A percentile compares a stretch with the other conserved stretches of the same genome.
phyloP scores from a whole-genome alignment of 1,284 basidiomycete genomes.

The Omphalotus olearius region DNA sequence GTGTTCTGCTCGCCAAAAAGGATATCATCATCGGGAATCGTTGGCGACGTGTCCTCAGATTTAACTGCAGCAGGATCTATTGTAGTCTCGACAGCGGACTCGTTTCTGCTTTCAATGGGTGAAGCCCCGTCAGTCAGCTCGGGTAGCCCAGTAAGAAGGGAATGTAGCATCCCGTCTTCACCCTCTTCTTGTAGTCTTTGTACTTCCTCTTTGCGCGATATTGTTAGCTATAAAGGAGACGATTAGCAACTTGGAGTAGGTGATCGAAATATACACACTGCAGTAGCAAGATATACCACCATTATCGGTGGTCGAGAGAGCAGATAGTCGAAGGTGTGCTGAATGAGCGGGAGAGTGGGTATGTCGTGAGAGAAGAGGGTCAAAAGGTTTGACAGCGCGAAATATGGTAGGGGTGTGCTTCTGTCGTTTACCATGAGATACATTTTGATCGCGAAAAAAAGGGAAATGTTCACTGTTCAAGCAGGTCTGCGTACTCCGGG shows the following conservation, averaged over 20 bases:
- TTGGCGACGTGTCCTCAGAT: background rate
- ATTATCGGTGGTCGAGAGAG: constrained; percentile 78
- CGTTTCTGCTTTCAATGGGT: background rate
- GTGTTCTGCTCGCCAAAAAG: background rate
- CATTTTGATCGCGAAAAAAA: background rate
- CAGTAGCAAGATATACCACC: constrained; percentile 78
- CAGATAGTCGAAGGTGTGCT: constrained; percentile 87
- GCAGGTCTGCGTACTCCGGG: constrained; percentile 59
- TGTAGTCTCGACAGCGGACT: background rate
- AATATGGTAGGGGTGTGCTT: constrained; percentile 74
- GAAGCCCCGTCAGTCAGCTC: constrained; percentile 43
- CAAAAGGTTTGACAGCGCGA: constrained; percentile 85
- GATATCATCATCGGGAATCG: background rate
- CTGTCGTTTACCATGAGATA: background rate
- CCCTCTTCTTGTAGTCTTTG: constrained; percentile 51
- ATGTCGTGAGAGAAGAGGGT: constrained; percentile 91
- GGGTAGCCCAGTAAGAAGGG: constrained; percentile 70
- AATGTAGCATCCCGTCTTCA: constrained; percentile 84
- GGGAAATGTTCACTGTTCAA: constrained; percentile 54
- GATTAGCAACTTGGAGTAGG: background rate
- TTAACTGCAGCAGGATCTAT: background rate
- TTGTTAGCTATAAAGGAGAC: constrained; percentile 43
- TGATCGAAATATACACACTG: constrained; percentile 47
- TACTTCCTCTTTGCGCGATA: constrained; percentile 60
- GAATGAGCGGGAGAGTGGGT: constrained; percentile 78